Percentiles rank a stretch among this genome's conserved stretches.
Conservation (phyloP, 306 rosid genomes). For the Herpetospermum pedunculosum region DNA sequence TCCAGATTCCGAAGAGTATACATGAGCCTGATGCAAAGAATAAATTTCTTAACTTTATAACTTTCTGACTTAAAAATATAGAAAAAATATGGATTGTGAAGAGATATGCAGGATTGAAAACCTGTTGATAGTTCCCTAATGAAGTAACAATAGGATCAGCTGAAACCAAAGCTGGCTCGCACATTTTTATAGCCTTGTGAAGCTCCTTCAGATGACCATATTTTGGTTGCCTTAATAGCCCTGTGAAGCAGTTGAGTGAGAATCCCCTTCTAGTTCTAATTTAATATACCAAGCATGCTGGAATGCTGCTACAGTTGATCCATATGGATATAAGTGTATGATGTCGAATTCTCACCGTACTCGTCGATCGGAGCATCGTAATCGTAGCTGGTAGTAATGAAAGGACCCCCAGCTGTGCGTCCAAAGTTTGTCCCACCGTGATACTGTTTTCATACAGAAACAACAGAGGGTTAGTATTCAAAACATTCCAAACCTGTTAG, state of each 20-base stretch:
- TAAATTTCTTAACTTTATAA: constrained; percentile 10
- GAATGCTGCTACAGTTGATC: background rate
- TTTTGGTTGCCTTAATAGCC: constrained; percentile 84
- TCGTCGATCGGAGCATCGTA: constrained; percentile 97
- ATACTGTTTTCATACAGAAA: constrained; percentile 33
- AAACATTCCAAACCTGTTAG: background rate
- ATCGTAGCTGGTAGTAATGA: constrained; percentile 92
- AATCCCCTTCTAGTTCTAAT: background rate
- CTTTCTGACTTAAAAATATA: constrained; percentile 4
- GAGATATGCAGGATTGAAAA: background rate
- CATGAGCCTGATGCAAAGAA: constrained; percentile 51
- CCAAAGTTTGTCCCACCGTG: constrained; percentile 99
- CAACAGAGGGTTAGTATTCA: background rate
- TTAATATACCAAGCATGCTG: background rate
- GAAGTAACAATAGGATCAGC: constrained; percentile 74
- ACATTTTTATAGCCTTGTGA: constrained; percentile 73
- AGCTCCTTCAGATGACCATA: constrained; percentile 96
- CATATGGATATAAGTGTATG: background rate
- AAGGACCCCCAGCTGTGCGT: constrained; percentile 97
- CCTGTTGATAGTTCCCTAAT: constrained; percentile 81
- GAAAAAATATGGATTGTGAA: background rate
- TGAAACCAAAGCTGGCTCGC: constrained; percentile 67
- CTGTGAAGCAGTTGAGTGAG: constrained; percentile 12
- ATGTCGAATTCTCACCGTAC: constrained; percentile 55
- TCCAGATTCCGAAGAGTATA: constrained; percentile 73